Evolutionary conservation across 2,329 filamentous ascomycete species (phyloP).

Genomic region (Colletotrichum acutatum): DNA sequence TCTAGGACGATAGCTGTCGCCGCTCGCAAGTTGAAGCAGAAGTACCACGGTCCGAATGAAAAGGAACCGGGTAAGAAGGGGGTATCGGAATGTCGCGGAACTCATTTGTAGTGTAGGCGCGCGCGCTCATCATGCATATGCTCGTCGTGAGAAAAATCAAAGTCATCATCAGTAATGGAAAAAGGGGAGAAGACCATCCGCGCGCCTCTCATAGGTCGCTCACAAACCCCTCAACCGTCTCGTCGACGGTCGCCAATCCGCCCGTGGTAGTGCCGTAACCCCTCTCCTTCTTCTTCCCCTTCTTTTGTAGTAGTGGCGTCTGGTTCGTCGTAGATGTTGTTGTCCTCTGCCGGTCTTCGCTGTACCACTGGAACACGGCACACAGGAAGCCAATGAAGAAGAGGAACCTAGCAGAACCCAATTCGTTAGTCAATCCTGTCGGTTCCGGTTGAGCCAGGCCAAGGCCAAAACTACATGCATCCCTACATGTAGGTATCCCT

Average conservation of each 20-base stretch:
- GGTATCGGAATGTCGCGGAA: background rate
- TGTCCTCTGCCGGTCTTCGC: background rate
- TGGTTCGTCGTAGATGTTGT: background rate
- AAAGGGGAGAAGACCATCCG: background rate
- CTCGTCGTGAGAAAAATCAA: background rate
- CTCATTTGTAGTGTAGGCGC: background rate
- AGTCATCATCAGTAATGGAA: background rate
- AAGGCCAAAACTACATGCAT: background rate
- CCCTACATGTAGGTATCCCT: too few relatives aligned
- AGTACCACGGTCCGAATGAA: background rate
- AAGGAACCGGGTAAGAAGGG: background rate
- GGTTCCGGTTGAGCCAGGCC: background rate
- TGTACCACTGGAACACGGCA: constrained; percentile 19
- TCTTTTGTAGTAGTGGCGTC: background rate
- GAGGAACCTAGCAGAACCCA: background rate
- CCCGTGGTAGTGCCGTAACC: constrained; percentile 30
- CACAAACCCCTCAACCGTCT: constrained; percentile 11
- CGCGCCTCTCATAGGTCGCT: constrained; percentile 9
- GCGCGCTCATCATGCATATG: background rate
- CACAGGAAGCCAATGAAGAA: constrained; percentile 31
- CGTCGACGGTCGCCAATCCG: constrained; percentile 12
- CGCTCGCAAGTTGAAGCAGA: too few relatives aligned
- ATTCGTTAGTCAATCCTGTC: background rate
- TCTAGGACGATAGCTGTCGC: background rate
- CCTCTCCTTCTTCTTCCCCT: constrained; percentile 13